Evolutionary conservation across 176 grass and related monocot species (phyloP), one percentile per base, ranked within the genome.

Genomic region (Juncus inflexus): DNA sequence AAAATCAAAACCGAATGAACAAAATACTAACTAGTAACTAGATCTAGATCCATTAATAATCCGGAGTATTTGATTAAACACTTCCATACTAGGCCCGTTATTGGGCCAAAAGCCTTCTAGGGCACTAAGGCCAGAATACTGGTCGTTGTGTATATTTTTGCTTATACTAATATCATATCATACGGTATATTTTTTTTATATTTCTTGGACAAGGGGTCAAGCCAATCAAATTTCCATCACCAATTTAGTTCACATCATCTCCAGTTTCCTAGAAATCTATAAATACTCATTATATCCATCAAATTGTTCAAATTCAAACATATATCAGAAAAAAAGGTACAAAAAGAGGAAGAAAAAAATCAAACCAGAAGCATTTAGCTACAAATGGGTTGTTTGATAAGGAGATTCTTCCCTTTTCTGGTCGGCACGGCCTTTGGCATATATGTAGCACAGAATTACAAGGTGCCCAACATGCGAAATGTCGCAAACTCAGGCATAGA

Each of bases 361-460:
- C 12, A 66, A 66, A 52, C 12, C 11, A 64, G 6, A n/a, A 64
- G 37, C 15, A 5, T 42, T 12, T 64, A 5, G 5, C 19, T 28
- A 45, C 40, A 64, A 65, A 80, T 85, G 76, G 35, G 10, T 35
- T 80, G 79, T 42, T n/a, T 91, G 5, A 13, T 81, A 14, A 66
- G 64, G 58, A 80, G 81, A 7, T 40, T 79, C 45, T 82, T 87
- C 74, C 80, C 78, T 1, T 92, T 92, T 71, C 1, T 92, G 1
- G 51, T 69, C 1, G 84, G 84, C 45, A 63, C 84, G 10, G 74
- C 81, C 0, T 62, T 82, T 6, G 89, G 84, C 12, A 69, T 74
- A 47, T 92, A 79, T 45, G 61, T 60, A 6, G 81, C 89, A 14
- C 84, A 87, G 75, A 87, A 87, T 19, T 92, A 92, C 63, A 87